Evolutionary conservation across 305 asterid species (phyloP).

Genomic region (Plantago coronopus): DNA sequence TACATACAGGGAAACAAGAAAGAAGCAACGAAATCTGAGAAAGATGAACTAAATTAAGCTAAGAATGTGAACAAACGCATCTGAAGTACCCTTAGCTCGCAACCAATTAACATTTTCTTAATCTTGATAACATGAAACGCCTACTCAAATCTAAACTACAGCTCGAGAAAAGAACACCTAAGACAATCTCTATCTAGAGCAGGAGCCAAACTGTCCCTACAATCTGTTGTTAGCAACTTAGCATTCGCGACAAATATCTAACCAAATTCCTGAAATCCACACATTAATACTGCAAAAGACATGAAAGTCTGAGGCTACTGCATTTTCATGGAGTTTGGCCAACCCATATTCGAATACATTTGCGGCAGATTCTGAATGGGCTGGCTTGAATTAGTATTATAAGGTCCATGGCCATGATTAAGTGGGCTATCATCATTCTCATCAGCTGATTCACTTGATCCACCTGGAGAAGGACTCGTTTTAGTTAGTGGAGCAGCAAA

Average conservation of each 20-base stretch:
- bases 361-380: slow-evolving; percentile 48
- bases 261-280: slow-evolving; percentile 5
- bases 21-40: background rate
- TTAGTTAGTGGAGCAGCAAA: slow-evolving; percentile 45
- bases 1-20: background rate
- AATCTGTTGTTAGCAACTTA: slow-evolving; percentile 26
- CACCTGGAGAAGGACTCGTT: slow-evolving; percentile 55
- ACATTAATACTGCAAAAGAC: slow-evolving; percentile 2
- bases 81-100: background rate
- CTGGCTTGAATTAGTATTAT: slow-evolving; percentile 34
- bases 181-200: slow-evolving; percentile 6
- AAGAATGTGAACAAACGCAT: slow-evolving; percentile 1
- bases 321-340: slow-evolving; percentile 69
- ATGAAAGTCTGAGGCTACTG: slow-evolving; percentile 37
- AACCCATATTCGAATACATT: slow-evolving; percentile 59
- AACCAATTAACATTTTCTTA: slow-evolving; percentile 11
- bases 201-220: slow-evolving; percentile 13
- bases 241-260: slow-evolving; percentile 17
- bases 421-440: slow-evolving; percentile 46
- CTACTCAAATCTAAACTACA: slow-evolving; percentile 17
- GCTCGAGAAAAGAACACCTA: background rate
- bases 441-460: slow-evolving; percentile 64
- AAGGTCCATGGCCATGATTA: slow-evolving; percentile 38
- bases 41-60: background rate
- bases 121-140: background rate